Conservation (phyloP, 805 yeast species). For the Zygosaccharomyces kombuchaensis region DNA sequence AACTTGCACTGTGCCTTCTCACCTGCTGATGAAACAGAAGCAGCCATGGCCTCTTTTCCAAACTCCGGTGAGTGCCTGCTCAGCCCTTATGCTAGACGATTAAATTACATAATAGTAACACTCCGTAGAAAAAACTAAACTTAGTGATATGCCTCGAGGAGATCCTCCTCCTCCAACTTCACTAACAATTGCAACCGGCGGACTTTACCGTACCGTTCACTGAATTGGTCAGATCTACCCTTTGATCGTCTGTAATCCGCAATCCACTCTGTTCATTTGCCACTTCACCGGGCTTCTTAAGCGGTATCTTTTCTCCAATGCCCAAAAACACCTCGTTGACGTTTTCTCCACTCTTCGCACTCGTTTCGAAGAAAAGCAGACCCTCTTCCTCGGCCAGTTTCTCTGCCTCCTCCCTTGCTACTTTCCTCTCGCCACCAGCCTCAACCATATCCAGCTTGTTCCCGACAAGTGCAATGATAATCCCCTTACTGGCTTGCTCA, state of each 20-base stretch:
- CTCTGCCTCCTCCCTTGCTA: conserved; percentile 80
- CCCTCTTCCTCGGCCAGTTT: conserved; percentile 88
- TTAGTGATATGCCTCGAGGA: neutral
- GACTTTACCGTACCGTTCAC: conserved; percentile 31
- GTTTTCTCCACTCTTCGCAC: conserved; percentile 85
- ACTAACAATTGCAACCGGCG: conserved; percentile 34
- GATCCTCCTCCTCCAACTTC: neutral
- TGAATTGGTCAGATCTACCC: conserved; percentile 35
- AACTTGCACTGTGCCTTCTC: too few species aligned
- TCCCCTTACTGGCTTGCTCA: conserved; percentile 90
- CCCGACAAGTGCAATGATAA: conserved; percentile 89
- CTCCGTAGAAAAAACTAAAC: neutral
- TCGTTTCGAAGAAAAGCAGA: conserved; percentile 84
- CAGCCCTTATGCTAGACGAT: conserved; percentile 5
- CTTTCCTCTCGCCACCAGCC: conserved; percentile 53
- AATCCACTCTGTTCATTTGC: conserved; percentile 20
- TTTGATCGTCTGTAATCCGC: conserved; percentile 27
- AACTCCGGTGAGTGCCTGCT: neutral
- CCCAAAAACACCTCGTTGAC: conserved; percentile 89
- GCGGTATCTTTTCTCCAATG: conserved; percentile 82
- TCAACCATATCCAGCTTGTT: conserved; percentile 81
- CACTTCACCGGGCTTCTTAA: conserved; percentile 28
- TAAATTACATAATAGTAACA: conserved; percentile 3
- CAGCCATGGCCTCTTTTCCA: neutral
- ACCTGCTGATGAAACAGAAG: too few species aligned